phyloP scores from a whole-genome alignment of 1,139 yeast genomes.

The Yamadazyma diospyri region DNA sequence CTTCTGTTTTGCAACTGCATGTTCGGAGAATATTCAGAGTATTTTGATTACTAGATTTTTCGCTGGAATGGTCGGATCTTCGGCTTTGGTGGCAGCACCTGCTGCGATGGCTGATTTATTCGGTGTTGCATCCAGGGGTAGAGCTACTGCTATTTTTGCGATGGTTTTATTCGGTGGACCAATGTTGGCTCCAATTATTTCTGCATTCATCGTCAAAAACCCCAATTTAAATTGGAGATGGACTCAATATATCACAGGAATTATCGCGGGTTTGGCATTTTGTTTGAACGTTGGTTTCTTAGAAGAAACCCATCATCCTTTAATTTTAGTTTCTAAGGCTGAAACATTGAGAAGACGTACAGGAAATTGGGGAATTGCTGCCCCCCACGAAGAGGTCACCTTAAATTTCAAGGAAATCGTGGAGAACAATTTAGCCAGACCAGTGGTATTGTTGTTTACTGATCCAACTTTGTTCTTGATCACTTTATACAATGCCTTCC shows the following conservation, averaged over 20 bases:
- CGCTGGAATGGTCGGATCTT: constrained; percentile 40
- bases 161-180: constrained; percentile 44
- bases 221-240: constrained; percentile 52
- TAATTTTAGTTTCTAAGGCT: constrained; percentile 60
- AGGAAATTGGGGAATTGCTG: constrained; percentile 76
- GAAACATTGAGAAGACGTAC: constrained; percentile 53
- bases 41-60: constrained; percentile 41
- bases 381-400: constrained; percentile 74
- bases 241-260: constrained; percentile 53
- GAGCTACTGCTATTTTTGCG: constrained; percentile 32
- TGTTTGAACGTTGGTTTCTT: constrained; percentile 27
- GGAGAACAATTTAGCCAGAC: constrained; percentile 68
- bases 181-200: constrained; percentile 42
- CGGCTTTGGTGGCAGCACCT: constrained; percentile 43
- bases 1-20: constrained; percentile 38
- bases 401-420: constrained; percentile 61
- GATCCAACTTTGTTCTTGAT: constrained; percentile 74
- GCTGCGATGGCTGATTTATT: constrained; percentile 43
- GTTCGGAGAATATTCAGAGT: constrained; percentile 37
- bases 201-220: constrained; percentile 34
- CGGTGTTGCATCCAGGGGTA: constrained; percentile 31
- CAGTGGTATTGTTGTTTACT: constrained; percentile 59
- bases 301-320: constrained; percentile 49
- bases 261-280: constrained; percentile 38
- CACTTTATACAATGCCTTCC: constrained; percentile 75